Percentiles rank a stretch among this genome's conserved stretches.
phyloP scores from a whole-genome alignment of 768 basidiomycete species.

The Chalciporus pseudorubinellus region DNA sequence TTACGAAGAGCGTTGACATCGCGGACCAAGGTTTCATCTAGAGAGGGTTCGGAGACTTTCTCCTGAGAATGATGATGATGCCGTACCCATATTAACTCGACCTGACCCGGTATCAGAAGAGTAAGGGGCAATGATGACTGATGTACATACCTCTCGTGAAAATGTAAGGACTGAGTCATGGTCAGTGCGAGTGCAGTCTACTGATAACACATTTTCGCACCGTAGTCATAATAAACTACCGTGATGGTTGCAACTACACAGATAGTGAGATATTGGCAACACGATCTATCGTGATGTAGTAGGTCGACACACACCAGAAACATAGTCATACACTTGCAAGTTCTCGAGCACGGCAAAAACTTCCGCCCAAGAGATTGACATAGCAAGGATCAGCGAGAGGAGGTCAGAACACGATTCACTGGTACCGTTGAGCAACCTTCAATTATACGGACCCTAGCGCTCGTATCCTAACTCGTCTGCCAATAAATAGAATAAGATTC shows the following conservation, averaged over 20 bases:
- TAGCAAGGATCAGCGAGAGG: not conserved
- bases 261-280: not conserved
- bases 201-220: not conserved
- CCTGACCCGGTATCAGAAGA: not conserved
- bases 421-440: not conserved
- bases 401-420: not conserved
- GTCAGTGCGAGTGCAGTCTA: not conserved
- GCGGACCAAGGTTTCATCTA: constrained; percentile 12
- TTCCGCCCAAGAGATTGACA: not conserved
- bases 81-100: constrained; percentile 15
- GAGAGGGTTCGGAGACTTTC: not conserved
- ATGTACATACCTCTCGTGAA: constrained; percentile 4
- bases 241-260: not conserved
- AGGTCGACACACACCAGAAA: not conserved
- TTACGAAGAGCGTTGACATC: constrained; percentile 10
- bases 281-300: not conserved
- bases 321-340: not conserved
- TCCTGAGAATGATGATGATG: not conserved
- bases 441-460: constrained; percentile 1
- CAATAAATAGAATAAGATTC: not conserved
- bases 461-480: not conserved
- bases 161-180: constrained; percentile 7
- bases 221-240: constrained; percentile 10
- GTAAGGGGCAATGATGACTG: not conserved
- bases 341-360: not conserved